These are phyloP conservation scores for Zygosaccharomyces pseudorouxii DNA, from an alignment of 805 yeast genomes.

Conservation along the genomic window DNA sequence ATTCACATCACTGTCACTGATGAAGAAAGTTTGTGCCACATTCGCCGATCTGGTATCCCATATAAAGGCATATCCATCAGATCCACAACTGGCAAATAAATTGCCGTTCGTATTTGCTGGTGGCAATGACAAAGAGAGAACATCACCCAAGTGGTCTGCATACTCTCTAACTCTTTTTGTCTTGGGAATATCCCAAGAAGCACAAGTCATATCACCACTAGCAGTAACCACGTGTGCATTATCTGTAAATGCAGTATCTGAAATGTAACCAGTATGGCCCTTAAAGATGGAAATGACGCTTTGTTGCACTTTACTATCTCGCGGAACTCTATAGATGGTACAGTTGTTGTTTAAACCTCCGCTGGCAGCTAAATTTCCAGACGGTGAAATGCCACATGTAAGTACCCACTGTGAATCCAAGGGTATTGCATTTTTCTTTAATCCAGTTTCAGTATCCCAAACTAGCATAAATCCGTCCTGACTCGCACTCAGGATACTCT, in stretches of 20 bases:
- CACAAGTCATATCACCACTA: slow-evolving; percentile 79
- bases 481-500: slow-evolving; percentile 61
- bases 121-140: slow-evolving; percentile 44
- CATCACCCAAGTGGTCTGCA: slow-evolving; percentile 69
- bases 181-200: slow-evolving; percentile 71
- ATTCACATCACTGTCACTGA: slow-evolving; percentile 62
- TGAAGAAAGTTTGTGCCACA: slow-evolving; percentile 47
- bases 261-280: slow-evolving; percentile 80
- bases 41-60: slow-evolving; percentile 60
- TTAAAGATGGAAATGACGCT: slow-evolving; percentile 53
- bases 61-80: slow-evolving; percentile 61
- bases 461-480: slow-evolving; percentile 82
- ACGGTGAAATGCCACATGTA: slow-evolving; percentile 67
- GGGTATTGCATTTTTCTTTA: slow-evolving; percentile 64
- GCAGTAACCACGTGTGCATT: slow-evolving; percentile 57
- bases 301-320: slow-evolving; percentile 36
- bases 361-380: slow-evolving; percentile 61
- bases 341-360: slow-evolving; percentile 83
- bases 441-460: slow-evolving; percentile 76
- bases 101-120: slow-evolving; percentile 21
- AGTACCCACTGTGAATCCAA: slow-evolving; percentile 77
- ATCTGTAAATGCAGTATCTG: slow-evolving; percentile 64
- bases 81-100: slow-evolving; percentile 57
- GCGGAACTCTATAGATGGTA: slow-evolving; percentile 54
- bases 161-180: slow-evolving; percentile 51